Evolutionary conservation across 305 asterid species (phyloP), one percentile per base, ranked within the genome.

Genomic region (Fraxinus velutina): DNA sequence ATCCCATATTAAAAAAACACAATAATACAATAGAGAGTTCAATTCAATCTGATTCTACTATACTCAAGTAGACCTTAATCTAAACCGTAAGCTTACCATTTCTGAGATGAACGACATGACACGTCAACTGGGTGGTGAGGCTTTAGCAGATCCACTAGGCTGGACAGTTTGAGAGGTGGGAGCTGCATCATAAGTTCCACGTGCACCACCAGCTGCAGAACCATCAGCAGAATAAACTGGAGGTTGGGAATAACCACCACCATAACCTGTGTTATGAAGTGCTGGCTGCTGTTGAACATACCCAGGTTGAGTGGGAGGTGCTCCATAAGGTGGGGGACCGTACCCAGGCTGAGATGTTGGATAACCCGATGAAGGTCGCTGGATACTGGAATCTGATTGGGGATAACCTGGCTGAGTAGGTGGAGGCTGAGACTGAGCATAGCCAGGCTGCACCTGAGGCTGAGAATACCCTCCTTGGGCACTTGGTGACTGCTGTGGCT

Each of bases 281-380:
- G 78, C 64, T 83, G 92, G 80, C 44, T 82, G 92, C 78, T 50
- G 66, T 52, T 77, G 80, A 55, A 21, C 68, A 62, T 29, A 50
- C 3, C 44, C 50, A 15, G 50, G 52, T n/a, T 62, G 74, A 27
- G 74, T 6, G 21, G 82, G 78, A 0, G 86, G 81, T 21, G 86
- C 80, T 36, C 80, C 80, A 77, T 77, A 77, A 22, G 73, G 15
- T 29, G 80, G 32, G 15, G 52, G 52, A 1, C 85, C 89, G 60
- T 88, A 87, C 79, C 90, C 93, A 0, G 86, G 79, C 7, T 66
- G 72, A 29, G 64, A 55, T 22, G 70, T 55, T 76, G 33, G 47
- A 50, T 66, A 66, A 29, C 36, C 73, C 8, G 37, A 66, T 27
- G 70, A 42, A 29, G 39, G 33, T 21, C 34, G 78, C 33, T 75